phyloP scores from a whole-genome alignment of 257 asterid genomes.

The Gynochthodes officinalis region DNA sequence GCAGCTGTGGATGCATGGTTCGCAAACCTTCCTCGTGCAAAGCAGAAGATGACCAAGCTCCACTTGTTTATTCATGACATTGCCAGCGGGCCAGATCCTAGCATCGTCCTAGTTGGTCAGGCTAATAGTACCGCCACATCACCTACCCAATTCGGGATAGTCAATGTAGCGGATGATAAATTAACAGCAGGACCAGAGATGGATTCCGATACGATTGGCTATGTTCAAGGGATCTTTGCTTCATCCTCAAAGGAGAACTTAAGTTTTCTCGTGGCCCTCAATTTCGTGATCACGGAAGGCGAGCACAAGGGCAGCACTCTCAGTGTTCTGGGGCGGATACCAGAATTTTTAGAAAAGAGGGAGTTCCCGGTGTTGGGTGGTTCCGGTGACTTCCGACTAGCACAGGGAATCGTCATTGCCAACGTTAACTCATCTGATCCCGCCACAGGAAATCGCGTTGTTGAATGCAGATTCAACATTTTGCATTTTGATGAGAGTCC shows the following conservation, averaged over 20 bases:
- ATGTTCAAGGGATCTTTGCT: not conserved
- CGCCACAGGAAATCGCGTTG: not conserved
- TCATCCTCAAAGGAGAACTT: not conserved
- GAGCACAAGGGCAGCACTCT: not conserved
- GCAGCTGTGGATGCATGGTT: not conserved
- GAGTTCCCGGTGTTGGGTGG: not conserved
- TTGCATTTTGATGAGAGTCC: not conserved
- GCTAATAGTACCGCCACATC: not conserved
- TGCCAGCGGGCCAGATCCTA: not conserved
- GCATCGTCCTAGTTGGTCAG: not conserved
- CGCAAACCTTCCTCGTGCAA: not conserved
- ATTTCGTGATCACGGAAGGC: not conserved
- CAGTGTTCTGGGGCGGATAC: not conserved
- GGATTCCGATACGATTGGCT: not conserved
- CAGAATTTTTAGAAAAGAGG: not conserved
- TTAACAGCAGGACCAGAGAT: not conserved
- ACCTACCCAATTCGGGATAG: not conserved
- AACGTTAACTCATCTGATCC: not conserved
- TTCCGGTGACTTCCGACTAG: not conserved
- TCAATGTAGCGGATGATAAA: not conserved
- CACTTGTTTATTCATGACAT: not conserved
- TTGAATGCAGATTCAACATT: too few species aligned
- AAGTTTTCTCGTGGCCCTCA: not conserved
- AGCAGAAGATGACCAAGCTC: not conserved
- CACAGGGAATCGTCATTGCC: not conserved